Conservation (phyloP, 495 filamentous ascomycete genomes). For the Cladorrhinum samala region DNA sequence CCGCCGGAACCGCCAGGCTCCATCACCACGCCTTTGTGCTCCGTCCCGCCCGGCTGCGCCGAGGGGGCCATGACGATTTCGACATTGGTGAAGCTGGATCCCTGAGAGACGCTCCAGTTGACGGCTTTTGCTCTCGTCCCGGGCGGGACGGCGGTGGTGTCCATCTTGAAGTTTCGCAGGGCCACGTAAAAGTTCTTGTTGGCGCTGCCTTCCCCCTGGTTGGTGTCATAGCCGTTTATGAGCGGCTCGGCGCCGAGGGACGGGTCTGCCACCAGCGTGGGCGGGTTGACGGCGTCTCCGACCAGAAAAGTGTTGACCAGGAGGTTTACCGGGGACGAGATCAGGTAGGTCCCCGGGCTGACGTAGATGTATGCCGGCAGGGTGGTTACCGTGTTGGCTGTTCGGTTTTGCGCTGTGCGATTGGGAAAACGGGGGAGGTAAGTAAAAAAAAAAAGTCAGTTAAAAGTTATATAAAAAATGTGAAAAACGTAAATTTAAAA, state of each 20-base stretch:
- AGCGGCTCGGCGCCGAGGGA: slow-evolving; percentile 18
- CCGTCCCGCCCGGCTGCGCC: no score
- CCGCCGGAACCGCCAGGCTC: slow-evolving; percentile 33
- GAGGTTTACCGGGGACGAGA: slow-evolving; percentile 45
- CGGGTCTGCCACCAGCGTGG: slow-evolving; percentile 55
- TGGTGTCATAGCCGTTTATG: slow-evolving; percentile 30
- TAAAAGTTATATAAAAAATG: no score
- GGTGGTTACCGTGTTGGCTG: slow-evolving; percentile 44
- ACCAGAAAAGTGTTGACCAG: slow-evolving; percentile 39
- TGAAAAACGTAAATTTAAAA: slow-evolving; percentile 30
- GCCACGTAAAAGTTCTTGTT: slow-evolving; percentile 72
- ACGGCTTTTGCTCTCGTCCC: slow-evolving; percentile 34
- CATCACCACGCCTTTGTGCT: slow-evolving; percentile 38
- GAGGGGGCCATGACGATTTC: slow-evolving; percentile 52
- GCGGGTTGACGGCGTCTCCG: slow-evolving; percentile 57
- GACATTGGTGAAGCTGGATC: slow-evolving; percentile 59
- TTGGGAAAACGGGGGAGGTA: background rate
- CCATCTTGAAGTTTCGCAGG: slow-evolving; percentile 66
- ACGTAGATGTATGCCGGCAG: slow-evolving; percentile 55
- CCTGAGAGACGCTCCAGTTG: slow-evolving; percentile 62
- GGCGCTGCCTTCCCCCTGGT: slow-evolving; percentile 49
- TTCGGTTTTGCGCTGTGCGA: slow-evolving; percentile 25
- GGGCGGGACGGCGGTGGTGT: slow-evolving; percentile 51
- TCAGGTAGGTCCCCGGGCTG: slow-evolving; percentile 49
- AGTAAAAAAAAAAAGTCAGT: no score